phyloP scores from a whole-genome alignment of 257 asterid species.

The Petunia axillaris region DNA sequence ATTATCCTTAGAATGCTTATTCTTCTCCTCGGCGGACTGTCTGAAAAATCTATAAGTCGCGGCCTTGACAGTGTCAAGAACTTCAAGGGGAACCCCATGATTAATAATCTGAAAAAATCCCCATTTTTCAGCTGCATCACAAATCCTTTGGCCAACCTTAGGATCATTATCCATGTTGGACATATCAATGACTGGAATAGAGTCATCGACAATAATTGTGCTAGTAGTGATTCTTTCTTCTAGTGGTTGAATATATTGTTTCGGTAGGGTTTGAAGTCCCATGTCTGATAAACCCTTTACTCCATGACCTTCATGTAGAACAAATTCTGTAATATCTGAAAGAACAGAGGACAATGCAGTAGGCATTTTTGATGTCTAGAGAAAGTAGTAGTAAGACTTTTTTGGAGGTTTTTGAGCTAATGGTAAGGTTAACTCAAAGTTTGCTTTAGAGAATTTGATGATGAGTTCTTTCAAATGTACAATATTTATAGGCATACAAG shows the following conservation, averaged over 20 bases:
- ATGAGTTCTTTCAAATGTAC: not conserved
- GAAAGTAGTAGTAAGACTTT: too few relatives aligned
- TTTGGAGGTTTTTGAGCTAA: too few relatives aligned
- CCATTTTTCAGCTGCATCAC: conserved; percentile 12
- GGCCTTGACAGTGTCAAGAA: not conserved
- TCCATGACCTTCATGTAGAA: conserved; percentile 17
- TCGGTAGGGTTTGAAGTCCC: not conserved
- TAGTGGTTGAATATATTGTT: conserved; percentile 13
- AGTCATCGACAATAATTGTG: not conserved
- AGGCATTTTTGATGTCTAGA: conserved; percentile 2
- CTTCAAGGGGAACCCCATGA: conserved; percentile 3
- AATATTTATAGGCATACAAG: not conserved
- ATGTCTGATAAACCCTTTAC: conserved; percentile 4
- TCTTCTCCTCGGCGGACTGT: conserved; percentile 9
- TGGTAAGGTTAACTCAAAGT: too few relatives aligned
- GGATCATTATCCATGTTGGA: not conserved
- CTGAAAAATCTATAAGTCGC: not conserved
- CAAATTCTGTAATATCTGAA: not conserved
- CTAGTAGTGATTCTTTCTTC: not conserved
- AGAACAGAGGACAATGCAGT: not conserved
- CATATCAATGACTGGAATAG: not conserved
- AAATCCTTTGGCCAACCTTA: not conserved
- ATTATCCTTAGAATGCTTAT: not conserved
- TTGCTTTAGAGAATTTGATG: not conserved
- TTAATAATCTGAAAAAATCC: conserved; percentile 18